These are phyloP conservation scores for Pseudocercospora pini-densiflorae DNA, from an alignment of 2,329 filamentous ascomycete species.

Conservation along the genomic window DNA sequence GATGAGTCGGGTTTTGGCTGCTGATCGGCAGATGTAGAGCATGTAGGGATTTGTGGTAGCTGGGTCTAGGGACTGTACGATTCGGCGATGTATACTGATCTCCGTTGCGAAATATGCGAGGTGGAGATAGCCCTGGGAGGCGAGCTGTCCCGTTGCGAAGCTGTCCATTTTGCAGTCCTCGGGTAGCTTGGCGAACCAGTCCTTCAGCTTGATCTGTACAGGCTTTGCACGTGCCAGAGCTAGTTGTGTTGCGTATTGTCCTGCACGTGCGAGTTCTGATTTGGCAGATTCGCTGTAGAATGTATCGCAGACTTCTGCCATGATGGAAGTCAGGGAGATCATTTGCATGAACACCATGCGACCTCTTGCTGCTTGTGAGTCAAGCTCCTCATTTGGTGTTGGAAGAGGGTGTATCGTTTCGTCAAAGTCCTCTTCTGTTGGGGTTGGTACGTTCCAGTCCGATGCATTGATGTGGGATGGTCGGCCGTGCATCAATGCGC, in stretches of 20 bases:
- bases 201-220: conserved; percentile 79
- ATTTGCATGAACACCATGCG: conserved; percentile 75
- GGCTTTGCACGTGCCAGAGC: conserved; percentile 78
- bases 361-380: conserved; percentile 67
- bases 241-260: conserved; percentile 70
- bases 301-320: conserved; percentile 79
- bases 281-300: conserved; percentile 83
- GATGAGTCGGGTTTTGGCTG: conserved; percentile 91
- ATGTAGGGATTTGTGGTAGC: conserved; percentile 71
- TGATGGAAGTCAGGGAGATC: conserved; percentile 74
- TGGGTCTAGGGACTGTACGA: conserved; percentile 75
- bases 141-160: conserved; percentile 47
- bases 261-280: conserved; percentile 68
- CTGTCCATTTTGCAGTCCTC: conserved; percentile 67
- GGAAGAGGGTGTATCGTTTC: conserved; percentile 60
- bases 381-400: conserved; percentile 57
- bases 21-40: conserved; percentile 88
- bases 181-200: conserved; percentile 78
- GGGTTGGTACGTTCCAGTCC: conserved; percentile 76
- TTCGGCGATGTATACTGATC: conserved; percentile 89
- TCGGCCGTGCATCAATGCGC: conserved; percentile 79
- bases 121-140: conserved; percentile 70
- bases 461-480: conserved; percentile 74
- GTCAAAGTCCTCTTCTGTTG: conserved; percentile 72
- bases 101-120: conserved; percentile 93